Base-by-base conservation (phyloP, 2,329 filamentous ascomycete species). In the Amauroascus niger region DNA sequence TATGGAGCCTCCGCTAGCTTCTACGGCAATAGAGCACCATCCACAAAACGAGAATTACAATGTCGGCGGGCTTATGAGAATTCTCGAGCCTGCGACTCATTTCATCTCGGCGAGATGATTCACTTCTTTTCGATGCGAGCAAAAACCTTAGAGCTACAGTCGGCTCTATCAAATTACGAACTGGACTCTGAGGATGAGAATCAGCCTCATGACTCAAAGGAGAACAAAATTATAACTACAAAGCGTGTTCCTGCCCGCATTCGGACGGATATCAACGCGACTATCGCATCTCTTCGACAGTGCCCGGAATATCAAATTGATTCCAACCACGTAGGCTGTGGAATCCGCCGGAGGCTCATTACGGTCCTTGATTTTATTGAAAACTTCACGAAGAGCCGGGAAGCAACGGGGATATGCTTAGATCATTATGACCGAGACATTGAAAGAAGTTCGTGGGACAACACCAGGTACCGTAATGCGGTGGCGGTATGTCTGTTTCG, bases 301-400 rank as follows among this genome's bases (percentile, higher is more conserved):
- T 70, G 65, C 47, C 71, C 72, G 1, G 68, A 70, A 32, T 73
- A 73, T 56, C 69, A 73, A 53, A 66, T 74, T 33, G 71, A 74
- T 55, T 53, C 59, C 1, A 67, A 68, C 51, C 72, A 74, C 49
- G 60, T 61, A 2, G 68, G 69, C 32, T 74, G 72, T 54, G 71
- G 71, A 2, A 63, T 73, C 13, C 61, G 70, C 18, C 70, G 69
- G 24, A 66, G 70, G 6, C 60, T 74, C 7, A 61, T 71, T 7
- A 67, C 69, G 2, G 59, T 68, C 1, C 59, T 74, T 4, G 69
- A 71, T 35, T 65, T 63, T 20, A 64, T 72, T 33, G 67, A 71
- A 50, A 63, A 64, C 18, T 71, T 69, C 53, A 59, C 69, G 2
- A 60, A 26, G n/a, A 37, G 62, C 22, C 58, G 64, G n/a, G 33